These are phyloP conservation scores for Populus simonii DNA, from an alignment of 345 rosid species.

Conservation along the genomic window DNA sequence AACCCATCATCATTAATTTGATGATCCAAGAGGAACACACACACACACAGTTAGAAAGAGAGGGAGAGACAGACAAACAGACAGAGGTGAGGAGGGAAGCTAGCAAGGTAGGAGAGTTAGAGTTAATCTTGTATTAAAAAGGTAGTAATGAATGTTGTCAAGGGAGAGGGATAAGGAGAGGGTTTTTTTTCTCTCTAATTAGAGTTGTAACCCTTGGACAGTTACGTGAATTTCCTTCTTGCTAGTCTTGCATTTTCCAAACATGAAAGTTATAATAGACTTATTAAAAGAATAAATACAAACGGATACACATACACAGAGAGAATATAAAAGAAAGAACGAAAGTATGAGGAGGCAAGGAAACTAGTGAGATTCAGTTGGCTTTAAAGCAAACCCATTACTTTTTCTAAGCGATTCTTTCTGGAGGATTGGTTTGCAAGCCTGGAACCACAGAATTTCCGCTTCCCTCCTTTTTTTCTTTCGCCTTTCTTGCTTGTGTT, in stretches of 20 bases:
- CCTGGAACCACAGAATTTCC: slow-evolving; percentile 51
- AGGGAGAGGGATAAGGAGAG: neutral
- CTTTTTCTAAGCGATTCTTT: slow-evolving; percentile 42
- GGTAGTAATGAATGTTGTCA: neutral
- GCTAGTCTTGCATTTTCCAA: slow-evolving; percentile 44
- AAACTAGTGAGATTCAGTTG: slow-evolving; percentile 60
- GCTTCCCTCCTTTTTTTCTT: neutral
- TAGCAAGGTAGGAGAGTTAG: neutral
- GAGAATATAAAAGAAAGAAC: slow-evolving; percentile 14
- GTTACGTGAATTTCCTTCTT: slow-evolving; percentile 21
- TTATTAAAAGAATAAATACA: neutral
- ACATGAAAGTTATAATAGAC: slow-evolving; percentile 26
- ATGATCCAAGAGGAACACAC: neutral
- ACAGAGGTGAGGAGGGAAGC: neutral
- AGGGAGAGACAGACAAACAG: neutral
- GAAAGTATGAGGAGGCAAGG: slow-evolving; percentile 33
- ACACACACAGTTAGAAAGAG: neutral
- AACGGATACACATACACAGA: neutral
- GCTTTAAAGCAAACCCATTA: slow-evolving; percentile 68
- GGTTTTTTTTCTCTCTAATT: neutral
- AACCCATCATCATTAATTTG: slow-evolving; percentile 25
- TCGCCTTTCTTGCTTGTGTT: neutral
- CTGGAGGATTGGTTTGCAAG: slow-evolving; percentile 60
- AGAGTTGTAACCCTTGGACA: neutral
- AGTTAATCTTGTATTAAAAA: neutral